phyloP scores from a whole-genome alignment of 768 basidiomycete genomes.

The Fistulinella prunicolor region DNA sequence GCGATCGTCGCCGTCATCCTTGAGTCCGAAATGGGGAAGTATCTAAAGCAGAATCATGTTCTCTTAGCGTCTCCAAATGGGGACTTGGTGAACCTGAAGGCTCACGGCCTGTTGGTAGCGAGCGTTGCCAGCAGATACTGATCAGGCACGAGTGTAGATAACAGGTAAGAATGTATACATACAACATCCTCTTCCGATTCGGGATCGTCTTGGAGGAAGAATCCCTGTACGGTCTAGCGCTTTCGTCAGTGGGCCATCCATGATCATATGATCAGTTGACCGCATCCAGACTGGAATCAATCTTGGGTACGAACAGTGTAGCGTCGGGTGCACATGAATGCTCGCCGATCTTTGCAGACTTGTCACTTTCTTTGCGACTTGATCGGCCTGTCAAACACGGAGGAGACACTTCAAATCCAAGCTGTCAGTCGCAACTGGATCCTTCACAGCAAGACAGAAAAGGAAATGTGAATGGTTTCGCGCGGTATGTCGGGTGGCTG shows the following conservation, averaged over 20 bases:
- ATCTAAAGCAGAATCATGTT: conserved; percentile 36
- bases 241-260: neutral
- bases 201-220: conserved; percentile 23
- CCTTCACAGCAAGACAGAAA: too few relatives aligned
- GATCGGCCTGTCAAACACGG: too few relatives aligned
- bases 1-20: conserved; percentile 47
- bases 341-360: neutral
- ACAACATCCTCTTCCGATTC: conserved; percentile 9
- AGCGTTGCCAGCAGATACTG: too few relatives aligned
- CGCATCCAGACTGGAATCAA: neutral
- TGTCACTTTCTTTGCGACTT: too few relatives aligned
- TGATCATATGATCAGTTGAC: neutral
- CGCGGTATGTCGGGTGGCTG: neutral
- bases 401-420: too few relatives aligned
- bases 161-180: neutral
- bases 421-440: too few relatives aligned
- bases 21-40: conserved; percentile 55
- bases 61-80: neutral
- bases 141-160: too few relatives aligned
- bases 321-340: conserved; percentile 9
- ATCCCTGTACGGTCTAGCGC: conserved; percentile 8
- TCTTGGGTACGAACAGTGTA: conserved; percentile 17
- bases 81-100: neutral
- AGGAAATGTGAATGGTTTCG: neutral
- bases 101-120: conserved; percentile 22